Evolutionary conservation across 495 filamentous ascomycete species (phyloP).

Genomic region (Opeltia flavorubescens): DNA sequence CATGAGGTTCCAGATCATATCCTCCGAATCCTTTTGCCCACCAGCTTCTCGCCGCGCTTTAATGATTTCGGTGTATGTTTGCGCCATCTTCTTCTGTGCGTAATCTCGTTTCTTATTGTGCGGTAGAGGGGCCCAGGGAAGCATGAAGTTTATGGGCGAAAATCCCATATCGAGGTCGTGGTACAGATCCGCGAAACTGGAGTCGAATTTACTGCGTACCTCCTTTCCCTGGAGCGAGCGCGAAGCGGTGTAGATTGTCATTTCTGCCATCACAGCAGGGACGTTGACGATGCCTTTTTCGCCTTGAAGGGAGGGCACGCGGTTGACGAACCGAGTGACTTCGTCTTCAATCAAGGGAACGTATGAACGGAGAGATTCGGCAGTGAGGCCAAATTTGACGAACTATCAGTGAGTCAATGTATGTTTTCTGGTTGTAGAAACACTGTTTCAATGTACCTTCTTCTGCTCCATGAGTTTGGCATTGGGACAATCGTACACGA

Average conservation of each 20-base stretch:
- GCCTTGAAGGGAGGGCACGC: conserved; percentile 51
- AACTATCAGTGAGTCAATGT: conserved; percentile 37
- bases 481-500: conserved; percentile 81
- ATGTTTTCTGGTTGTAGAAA: too few relatives aligned
- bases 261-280: conserved; percentile 57
- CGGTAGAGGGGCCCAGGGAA: conserved; percentile 73
- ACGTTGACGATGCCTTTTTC: conserved; percentile 50
- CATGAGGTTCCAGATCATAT: conserved; percentile 81
- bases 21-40: conserved; percentile 36
- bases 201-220: conserved; percentile 60
- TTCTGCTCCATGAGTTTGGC: conserved; percentile 77
- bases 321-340: conserved; percentile 53
- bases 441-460: conserved; percentile 26
- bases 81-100: conserved; percentile 60
- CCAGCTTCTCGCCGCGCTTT: conserved; percentile 41
- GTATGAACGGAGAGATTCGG: conserved; percentile 59
- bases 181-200: conserved; percentile 57
- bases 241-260: conserved; percentile 75
- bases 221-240: conserved; percentile 70
- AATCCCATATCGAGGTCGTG: conserved; percentile 81
- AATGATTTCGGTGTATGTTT: conserved; percentile 68
- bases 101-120: conserved; percentile 65
- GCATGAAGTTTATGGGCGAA: conserved; percentile 68
- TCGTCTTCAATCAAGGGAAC: conserved; percentile 67
- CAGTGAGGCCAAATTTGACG: conserved; percentile 70